Conservation (phyloP, 2,329 filamentous ascomycete genomes). For the Aspergillus sp. region DNA sequence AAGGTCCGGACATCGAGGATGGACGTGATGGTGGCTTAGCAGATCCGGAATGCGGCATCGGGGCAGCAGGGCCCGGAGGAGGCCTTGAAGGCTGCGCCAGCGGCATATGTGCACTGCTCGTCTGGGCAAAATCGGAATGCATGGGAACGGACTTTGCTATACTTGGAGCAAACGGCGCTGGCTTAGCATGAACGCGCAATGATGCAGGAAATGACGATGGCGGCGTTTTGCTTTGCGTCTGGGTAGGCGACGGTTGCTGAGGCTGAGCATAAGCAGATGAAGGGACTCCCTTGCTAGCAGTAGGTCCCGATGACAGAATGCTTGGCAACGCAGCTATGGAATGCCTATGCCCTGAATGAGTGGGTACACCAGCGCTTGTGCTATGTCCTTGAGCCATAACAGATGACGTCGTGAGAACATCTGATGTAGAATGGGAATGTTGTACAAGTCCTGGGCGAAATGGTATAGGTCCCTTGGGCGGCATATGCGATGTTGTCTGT, state of each 20-base stretch:
- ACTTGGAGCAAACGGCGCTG: not conserved
- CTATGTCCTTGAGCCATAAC: not conserved
- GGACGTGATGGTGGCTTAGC: too few relatives aligned
- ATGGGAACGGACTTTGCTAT: not conserved
- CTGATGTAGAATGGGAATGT: not conserved
- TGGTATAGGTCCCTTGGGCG: not conserved
- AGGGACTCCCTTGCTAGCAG: not conserved
- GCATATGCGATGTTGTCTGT: too few relatives aligned
- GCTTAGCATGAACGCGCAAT: not conserved
- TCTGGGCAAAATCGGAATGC: not conserved
- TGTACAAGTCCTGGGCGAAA: not conserved
- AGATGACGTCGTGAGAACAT: not conserved
- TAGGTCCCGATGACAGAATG: not conserved
- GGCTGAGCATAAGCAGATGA: too few relatives aligned
- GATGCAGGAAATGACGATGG: not conserved
- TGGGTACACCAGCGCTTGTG: not conserved
- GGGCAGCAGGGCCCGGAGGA: too few relatives aligned
- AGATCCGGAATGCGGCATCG: too few relatives aligned
- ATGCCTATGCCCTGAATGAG: not conserved
- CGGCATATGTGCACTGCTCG: not conserved
- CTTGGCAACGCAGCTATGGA: not conserved
- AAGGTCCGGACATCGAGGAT: not conserved
- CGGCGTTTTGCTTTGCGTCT: not conserved
- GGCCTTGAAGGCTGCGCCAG: not conserved
- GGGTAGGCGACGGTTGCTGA: not conserved